phyloP scores from a whole-genome alignment of 192 early-diverging fungal genomes.

The Coemansia sp. region DNA sequence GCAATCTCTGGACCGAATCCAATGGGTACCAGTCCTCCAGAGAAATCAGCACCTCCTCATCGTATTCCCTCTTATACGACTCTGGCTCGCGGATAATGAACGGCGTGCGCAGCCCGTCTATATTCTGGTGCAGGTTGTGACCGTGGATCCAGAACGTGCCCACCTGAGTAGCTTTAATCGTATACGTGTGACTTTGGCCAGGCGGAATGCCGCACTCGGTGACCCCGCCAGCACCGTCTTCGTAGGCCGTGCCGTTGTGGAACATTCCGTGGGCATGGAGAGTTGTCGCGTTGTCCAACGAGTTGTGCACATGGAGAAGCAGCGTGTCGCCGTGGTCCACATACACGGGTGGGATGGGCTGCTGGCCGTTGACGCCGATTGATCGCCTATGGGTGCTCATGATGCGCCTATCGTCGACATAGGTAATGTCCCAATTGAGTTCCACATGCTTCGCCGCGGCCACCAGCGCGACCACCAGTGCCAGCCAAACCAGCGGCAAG shows the following conservation, averaged over 20 bases:
- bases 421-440: slow-evolving; percentile 28
- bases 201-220: slow-evolving; percentile 71
- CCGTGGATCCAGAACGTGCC: slow-evolving; percentile 80
- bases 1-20: slow-evolving; percentile 19
- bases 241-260: slow-evolving; percentile 56
- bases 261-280: slow-evolving; percentile 73
- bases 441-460: slow-evolving; percentile 14
- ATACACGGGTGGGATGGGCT: slow-evolving; percentile 18
- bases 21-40: slow-evolving; percentile 64
- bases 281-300: slow-evolving; percentile 51
- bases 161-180: slow-evolving; percentile 42
- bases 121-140: slow-evolving; percentile 61
- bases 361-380: slow-evolving; percentile 21
- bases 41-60: slow-evolving; percentile 52
- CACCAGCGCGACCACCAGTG: too few relatives aligned
- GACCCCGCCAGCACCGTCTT: slow-evolving; percentile 60
- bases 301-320: slow-evolving; percentile 26
- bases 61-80: slow-evolving; percentile 48
- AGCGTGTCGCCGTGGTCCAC: slow-evolving; percentile 19
- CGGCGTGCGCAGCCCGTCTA: slow-evolving; percentile 69
- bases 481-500: too few relatives aligned
- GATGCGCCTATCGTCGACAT: slow-evolving; percentile 12
- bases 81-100: slow-evolving; percentile 52
- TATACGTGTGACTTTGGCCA: slow-evolving; percentile 57
- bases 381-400: too few relatives aligned